Percentiles rank a stretch among this genome's conserved stretches.
phyloP scores from a whole-genome alignment of 306 rosid species.

The Spatholobus suberectus region DNA sequence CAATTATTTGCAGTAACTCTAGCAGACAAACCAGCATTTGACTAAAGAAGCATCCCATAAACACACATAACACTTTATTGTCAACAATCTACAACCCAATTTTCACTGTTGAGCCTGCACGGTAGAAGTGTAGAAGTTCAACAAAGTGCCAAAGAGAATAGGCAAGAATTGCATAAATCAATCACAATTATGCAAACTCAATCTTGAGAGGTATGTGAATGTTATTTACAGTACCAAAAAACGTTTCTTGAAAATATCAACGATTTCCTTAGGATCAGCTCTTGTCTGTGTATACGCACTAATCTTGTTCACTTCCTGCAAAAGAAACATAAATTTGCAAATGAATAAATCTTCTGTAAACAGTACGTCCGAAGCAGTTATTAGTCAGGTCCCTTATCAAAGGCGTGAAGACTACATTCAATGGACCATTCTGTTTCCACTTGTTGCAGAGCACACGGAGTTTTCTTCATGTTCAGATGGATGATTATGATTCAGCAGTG shows the following conservation, averaged over 20 bases:
- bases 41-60: constrained; percentile 19
- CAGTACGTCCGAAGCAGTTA: background rate
- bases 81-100: background rate
- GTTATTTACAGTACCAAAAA: constrained; percentile 52
- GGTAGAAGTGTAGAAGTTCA: background rate
- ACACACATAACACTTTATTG: constrained; percentile 11
- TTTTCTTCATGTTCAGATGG: constrained; percentile 6
- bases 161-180: background rate
- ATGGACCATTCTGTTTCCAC: background rate
- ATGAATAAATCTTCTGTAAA: constrained; percentile 19
- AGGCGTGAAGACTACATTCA: background rate
- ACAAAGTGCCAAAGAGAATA: background rate
- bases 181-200: constrained; percentile 16
- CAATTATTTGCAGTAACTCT: constrained; percentile 1
- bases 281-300: constrained; percentile 69
- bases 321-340: constrained; percentile 12
- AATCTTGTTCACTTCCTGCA: constrained; percentile 70
- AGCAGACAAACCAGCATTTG: constrained; percentile 19
- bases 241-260: constrained; percentile 57
- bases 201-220: background rate
- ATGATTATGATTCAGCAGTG: background rate
- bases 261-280: constrained; percentile 52
- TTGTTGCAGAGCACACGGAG: background rate
- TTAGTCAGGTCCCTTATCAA: background rate
- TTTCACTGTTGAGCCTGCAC: constrained; percentile 58